Percentiles rank a stretch among this genome's conserved stretches.
These are phyloP conservation scores for Colletotrichum tropicicola DNA, from an alignment of 2,329 filamentous ascomycete species.

Conservation along the genomic window DNA sequence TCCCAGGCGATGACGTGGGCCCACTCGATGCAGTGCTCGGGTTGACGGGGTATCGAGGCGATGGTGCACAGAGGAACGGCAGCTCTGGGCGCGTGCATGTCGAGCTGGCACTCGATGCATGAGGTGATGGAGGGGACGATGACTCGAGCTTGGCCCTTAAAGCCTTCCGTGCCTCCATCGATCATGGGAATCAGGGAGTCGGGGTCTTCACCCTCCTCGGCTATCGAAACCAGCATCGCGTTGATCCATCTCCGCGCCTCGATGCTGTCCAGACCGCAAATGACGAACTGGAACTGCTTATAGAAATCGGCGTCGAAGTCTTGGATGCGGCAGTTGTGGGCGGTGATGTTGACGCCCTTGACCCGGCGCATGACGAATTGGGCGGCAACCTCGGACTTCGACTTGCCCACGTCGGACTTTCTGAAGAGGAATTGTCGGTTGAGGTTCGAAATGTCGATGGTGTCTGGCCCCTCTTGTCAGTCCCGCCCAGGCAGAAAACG, in stretches of 20 bases:
- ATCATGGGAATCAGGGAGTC: conserved; percentile 94
- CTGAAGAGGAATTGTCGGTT: conserved; percentile 98
- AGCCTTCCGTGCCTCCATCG: conserved; percentile 96
- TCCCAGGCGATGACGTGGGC: conserved; percentile 99
- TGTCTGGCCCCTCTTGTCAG: conserved; percentile 65
- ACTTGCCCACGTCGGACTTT: conserved; percentile 88
- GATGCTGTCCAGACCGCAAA: conserved; percentile 96
- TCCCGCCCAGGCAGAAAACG: neutral
- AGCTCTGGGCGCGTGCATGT: conserved; percentile 98
- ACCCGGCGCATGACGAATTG: conserved; percentile 90
- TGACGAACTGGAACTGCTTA: conserved; percentile 92
- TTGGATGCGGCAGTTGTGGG: conserved; percentile 94
- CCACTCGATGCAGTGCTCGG: conserved; percentile 99
- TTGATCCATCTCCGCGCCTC: conserved; percentile 99
- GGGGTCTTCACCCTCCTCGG: conserved; percentile 77
- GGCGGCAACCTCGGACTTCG: conserved; percentile 92
- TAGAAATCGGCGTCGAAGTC: conserved; percentile 97
- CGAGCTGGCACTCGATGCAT: conserved; percentile 97
- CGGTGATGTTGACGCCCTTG: conserved; percentile 89
- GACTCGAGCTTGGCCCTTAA: conserved; percentile 96
- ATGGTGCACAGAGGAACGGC: conserved; percentile 96
- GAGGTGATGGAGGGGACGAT: conserved; percentile 92
- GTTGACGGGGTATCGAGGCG: conserved; percentile 94
- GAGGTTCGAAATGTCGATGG: conserved; percentile 97
- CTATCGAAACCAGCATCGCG: conserved; percentile 88